Evolutionary conservation across 257 asterid species (phyloP).

Genomic region (Lavandula angustifolia): DNA sequence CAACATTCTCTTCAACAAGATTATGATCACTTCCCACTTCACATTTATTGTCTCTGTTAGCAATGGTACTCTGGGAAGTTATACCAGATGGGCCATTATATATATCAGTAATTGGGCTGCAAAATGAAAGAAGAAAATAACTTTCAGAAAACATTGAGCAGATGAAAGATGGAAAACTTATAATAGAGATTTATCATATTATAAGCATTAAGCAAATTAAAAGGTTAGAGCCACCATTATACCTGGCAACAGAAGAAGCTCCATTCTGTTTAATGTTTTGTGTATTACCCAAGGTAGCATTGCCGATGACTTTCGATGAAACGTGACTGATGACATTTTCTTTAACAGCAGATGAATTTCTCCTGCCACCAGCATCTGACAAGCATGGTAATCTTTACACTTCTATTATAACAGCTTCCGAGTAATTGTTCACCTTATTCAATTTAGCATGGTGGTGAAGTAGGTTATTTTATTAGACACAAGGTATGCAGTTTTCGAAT

Average conservation of each 20-base stretch:
- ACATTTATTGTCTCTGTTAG: conserved; percentile 20
- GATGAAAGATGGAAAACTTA: conserved; percentile 2
- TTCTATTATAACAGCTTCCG: background rate
- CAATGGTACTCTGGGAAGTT: conserved; percentile 42
- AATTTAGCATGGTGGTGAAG: background rate
- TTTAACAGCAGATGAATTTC: conserved; percentile 45
- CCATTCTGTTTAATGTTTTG: conserved; percentile 48
- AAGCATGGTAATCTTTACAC: conserved; percentile 13
- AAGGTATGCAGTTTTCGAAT: conserved; percentile 4
- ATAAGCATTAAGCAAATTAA: background rate
- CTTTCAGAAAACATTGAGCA: conserved; percentile 17
- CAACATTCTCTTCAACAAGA: conserved; percentile 33
- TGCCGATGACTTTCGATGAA: conserved; percentile 46
- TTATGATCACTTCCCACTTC: conserved; percentile 38
- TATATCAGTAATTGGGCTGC: conserved; percentile 51
- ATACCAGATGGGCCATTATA: conserved; percentile 52
- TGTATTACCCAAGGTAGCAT: conserved; percentile 39
- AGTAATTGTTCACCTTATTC: conserved; percentile 4
- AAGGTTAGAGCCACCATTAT: conserved; percentile 25
- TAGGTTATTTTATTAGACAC: conserved; percentile 12
- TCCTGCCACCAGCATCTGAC: conserved; percentile 70
- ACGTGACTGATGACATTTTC: conserved; percentile 43
- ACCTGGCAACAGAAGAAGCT: conserved; percentile 53
- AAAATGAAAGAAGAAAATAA: conserved; percentile 35
- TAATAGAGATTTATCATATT: background rate